These are phyloP conservation scores for Rhizopus stolonifer DNA, from an alignment of 371 early-diverging fungal species.

Conservation along the genomic window DNA sequence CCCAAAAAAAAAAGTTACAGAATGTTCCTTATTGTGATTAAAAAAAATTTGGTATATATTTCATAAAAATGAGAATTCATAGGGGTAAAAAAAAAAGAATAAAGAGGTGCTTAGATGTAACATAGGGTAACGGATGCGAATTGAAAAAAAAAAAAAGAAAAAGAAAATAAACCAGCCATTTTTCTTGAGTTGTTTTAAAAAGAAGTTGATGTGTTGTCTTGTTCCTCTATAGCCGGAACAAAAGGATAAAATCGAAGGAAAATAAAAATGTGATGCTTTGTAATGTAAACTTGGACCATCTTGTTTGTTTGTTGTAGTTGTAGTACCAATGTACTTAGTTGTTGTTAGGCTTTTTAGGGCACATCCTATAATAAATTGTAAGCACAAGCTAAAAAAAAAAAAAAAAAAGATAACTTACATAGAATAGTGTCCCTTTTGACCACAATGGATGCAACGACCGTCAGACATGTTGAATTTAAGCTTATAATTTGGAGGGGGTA, in stretches of 20 bases:
- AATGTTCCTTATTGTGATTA: too few species aligned
- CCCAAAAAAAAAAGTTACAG: too few species aligned
- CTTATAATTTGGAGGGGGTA: neutral
- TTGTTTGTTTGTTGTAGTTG: neutral
- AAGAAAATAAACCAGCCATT: conserved; percentile 14
- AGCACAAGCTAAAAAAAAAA: neutral
- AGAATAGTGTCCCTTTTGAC: conserved; percentile 47
- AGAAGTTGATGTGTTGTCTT: neutral
- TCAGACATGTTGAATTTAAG: conserved; percentile 34
- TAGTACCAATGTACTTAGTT: conserved; percentile 7
- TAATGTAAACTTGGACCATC: neutral
- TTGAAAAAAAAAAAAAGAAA: conserved; percentile 5
- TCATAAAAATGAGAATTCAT: too few species aligned
- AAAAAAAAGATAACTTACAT: conserved; percentile 30
- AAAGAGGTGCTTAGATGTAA: neutral
- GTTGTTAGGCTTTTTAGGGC: conserved; percentile 41
- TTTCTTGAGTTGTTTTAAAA: neutral
- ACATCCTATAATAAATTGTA: conserved; percentile 28
- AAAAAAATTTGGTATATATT: too few species aligned
- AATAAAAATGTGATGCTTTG: neutral
- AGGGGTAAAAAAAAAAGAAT: too few species aligned
- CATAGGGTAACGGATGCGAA: neutral
- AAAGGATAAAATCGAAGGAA: neutral
- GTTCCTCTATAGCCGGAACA: conserved; percentile 22
- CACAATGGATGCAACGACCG: conserved; percentile 53